phyloP scores from a whole-genome alignment of 176 grass and related monocot species.

The Aegilops bicornis region DNA sequence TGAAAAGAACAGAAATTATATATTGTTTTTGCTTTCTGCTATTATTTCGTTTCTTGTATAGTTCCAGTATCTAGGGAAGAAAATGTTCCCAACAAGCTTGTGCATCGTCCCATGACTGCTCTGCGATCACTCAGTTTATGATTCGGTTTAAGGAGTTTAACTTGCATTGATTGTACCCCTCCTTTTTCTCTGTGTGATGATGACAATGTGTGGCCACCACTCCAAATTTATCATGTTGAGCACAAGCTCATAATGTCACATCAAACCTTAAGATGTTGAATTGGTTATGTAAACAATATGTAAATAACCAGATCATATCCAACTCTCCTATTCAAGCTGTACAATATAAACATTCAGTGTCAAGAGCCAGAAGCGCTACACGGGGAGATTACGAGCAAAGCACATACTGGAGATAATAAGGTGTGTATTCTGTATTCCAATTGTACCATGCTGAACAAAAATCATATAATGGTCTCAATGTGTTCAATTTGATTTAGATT shows the following conservation, averaged over 20 bases:
- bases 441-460: not conserved
- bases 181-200: not conserved
- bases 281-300: not conserved
- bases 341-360: not conserved
- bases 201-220: not conserved
- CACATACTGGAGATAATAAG: not conserved
- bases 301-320: not conserved
- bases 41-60: not conserved
- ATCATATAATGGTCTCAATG: not conserved
- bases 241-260: not conserved
- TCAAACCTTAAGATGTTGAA: not conserved
- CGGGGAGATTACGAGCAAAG: not conserved
- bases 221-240: not conserved
- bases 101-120: not conserved
- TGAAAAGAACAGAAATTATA: not conserved
- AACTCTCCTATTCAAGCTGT: not conserved
- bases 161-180: not conserved
- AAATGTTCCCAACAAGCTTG: not conserved
- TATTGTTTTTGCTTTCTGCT: not conserved
- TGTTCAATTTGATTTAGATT: not conserved
- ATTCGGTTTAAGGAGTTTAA: not conserved
- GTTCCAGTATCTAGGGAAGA: not conserved
- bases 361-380: not conserved
- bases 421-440: not conserved
- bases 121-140: not conserved